phyloP scores from a whole-genome alignment of 345 rosid species.

The Triadica sebifera region DNA sequence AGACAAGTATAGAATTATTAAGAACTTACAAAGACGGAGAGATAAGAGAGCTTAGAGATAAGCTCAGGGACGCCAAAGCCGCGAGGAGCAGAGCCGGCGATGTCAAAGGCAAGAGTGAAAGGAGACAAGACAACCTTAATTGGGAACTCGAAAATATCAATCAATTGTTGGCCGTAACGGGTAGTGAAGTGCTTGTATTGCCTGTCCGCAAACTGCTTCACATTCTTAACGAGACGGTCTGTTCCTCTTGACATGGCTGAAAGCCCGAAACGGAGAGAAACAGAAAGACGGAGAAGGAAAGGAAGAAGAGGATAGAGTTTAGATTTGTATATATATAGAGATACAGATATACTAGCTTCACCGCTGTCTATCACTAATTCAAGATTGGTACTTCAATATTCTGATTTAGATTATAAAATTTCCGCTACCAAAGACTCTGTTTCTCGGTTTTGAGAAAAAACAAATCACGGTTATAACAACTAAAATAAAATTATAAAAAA shows the following conservation, averaged over 20 bases:
- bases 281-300: neutral
- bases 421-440: neutral
- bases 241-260: conserved; percentile 60
- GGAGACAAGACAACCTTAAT: conserved; percentile 74
- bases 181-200: conserved; percentile 54
- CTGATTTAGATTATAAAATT: neutral
- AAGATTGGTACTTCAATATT: too few species aligned
- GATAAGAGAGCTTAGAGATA: conserved; percentile 65
- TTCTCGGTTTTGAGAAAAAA: neutral
- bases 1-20: neutral
- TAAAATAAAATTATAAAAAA: too few species aligned
- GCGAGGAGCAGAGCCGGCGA: conserved; percentile 92
- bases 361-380: too few species aligned
- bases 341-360: too few species aligned
- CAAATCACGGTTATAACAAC: too few species aligned
- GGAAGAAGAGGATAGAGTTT: conserved; percentile 6
- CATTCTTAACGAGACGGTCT: conserved; percentile 48
- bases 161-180: conserved; percentile 65
- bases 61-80: conserved; percentile 87
- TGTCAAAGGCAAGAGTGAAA: conserved; percentile 78
- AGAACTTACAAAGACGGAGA: conserved; percentile 66
- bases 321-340: neutral
- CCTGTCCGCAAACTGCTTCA: conserved; percentile 54
- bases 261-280: neutral
- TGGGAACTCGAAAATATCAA: conserved; percentile 71